phyloP scores from a whole-genome alignment of 2,329 filamentous ascomycete genomes.

The Aspergillus unguis region DNA sequence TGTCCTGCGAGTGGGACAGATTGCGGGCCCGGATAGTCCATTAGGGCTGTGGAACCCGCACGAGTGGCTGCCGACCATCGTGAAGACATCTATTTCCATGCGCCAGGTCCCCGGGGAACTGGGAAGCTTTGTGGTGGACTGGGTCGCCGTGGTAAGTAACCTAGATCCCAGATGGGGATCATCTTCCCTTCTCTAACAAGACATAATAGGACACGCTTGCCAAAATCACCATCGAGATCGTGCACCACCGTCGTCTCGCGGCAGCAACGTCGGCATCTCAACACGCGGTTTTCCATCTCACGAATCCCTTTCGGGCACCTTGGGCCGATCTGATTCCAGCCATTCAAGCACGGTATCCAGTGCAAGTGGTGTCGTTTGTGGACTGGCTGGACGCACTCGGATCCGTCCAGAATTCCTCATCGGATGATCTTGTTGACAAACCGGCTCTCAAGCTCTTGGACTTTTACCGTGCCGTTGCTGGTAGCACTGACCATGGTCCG shows the following conservation, averaged over 20 bases:
- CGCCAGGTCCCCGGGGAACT: not conserved
- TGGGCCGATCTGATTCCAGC: not conserved
- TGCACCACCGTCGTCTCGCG: not conserved
- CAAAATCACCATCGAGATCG: not conserved
- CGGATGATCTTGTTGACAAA: not conserved
- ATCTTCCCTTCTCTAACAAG: not conserved
- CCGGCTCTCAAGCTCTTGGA: not conserved
- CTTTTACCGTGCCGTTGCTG: not conserved
- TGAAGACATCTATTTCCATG: not conserved
- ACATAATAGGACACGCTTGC: not conserved
- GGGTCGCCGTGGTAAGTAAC: conserved; percentile 3
- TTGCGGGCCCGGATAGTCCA: not conserved
- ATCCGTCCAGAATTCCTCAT: no score
- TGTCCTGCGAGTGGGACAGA: conserved; percentile 7
- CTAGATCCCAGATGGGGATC: no score
- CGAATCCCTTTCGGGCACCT: not conserved
- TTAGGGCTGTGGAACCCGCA: conserved; percentile 4
- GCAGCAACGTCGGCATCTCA: not conserved
- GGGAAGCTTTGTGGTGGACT: conserved; percentile 3
- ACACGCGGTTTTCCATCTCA: not conserved
- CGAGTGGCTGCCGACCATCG: conserved; percentile 7
- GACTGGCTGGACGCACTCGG: not conserved
- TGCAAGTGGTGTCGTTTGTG: not conserved
- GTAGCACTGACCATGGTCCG: not conserved
- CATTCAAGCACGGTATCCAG: not conserved